Percentiles rank a stretch among this genome's conserved stretches.
Conservation (phyloP, 2,329 filamentous ascomycete species). For the Aspergillus fischeri region DNA sequence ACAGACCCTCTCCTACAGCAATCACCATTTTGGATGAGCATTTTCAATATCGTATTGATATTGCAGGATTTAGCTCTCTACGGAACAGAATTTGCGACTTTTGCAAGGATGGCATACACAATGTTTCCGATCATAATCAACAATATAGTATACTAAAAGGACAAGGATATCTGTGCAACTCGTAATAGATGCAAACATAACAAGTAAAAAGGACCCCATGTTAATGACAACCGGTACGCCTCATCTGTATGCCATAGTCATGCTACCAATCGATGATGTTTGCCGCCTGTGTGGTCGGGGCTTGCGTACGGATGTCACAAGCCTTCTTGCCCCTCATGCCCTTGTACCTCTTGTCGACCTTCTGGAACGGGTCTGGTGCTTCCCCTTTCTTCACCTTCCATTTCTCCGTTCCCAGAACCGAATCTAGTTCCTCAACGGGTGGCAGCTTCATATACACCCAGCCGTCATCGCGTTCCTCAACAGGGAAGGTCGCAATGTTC, state of each 20-base stretch:
- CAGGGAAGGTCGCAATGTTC: conserved; percentile 77
- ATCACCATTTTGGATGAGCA: no score
- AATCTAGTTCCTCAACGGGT: conserved; percentile 74
- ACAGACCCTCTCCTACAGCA: no score
- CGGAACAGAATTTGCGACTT: no score
- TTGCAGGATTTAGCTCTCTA: no score
- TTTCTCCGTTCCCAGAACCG: conserved; percentile 68
- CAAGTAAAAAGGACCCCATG: not conserved
- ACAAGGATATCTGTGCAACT: not conserved
- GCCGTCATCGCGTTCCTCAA: conserved; percentile 70
- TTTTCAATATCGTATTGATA: not conserved
- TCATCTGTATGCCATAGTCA: not conserved
- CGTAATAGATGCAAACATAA: not conserved
- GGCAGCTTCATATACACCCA: conserved; percentile 78
- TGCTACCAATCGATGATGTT: conserved; percentile 34
- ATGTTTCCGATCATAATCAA: not conserved
- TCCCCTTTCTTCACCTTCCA: conserved; percentile 77
- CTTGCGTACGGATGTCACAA: conserved; percentile 17
- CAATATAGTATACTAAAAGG: not conserved
- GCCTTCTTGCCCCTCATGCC: conserved; percentile 52
- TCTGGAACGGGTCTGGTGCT: conserved; percentile 51
- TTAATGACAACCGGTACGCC: conserved; percentile 1
- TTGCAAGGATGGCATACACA: not conserved
- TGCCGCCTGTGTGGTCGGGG: conserved; percentile 14
- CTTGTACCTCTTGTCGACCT: conserved; percentile 54